Conservation (phyloP, 768 basidiomycete species). For the Leccinum ochraceum region DNA sequence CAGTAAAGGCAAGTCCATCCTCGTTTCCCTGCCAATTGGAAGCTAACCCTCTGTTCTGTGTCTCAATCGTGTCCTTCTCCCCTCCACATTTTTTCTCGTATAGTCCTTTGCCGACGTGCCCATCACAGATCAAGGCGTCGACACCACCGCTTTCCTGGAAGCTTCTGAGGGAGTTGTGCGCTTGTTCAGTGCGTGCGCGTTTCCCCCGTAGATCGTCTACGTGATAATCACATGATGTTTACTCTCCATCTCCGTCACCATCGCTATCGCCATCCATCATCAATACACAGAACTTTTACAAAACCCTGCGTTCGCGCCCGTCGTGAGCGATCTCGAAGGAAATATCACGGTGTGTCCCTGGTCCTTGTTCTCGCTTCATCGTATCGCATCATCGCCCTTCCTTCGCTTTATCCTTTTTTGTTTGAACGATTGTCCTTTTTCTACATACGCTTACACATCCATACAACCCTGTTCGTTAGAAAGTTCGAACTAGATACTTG, state of each 20-base stretch:
- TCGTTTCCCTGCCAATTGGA: not conserved
- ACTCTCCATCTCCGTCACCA: not conserved
- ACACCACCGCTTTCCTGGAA: constrained; percentile 85
- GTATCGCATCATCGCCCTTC: not conserved
- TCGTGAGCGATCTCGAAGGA: constrained; percentile 84
- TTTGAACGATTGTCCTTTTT: not conserved
- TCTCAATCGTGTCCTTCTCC: not conserved
- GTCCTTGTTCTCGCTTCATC: not conserved
- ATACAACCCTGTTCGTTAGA: constrained; percentile 47
- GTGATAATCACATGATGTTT: not conserved
- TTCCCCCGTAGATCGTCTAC: not conserved
- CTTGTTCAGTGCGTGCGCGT: constrained; percentile 71
- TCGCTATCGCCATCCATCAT: not conserved
- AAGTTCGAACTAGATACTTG: constrained; percentile 83
- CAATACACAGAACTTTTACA: constrained; percentile 23
- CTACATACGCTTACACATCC: not conserved
- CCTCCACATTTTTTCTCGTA: not conserved
- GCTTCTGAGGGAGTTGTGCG: constrained; percentile 87
- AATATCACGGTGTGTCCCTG: constrained; percentile 75
- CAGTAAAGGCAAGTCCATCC: constrained; percentile 53
- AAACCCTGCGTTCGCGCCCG: constrained; percentile 67
- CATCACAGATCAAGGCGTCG: constrained; percentile 81
- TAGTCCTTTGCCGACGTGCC: constrained; percentile 95
- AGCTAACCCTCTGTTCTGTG: not conserved
- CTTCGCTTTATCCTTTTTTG: not conserved